A percentile compares a stretch with the other conserved stretches of the same genome.
Evolutionary conservation across 352 stramenopile species (phyloP).

Genomic region (Globisporangium okanoganense): DNA sequence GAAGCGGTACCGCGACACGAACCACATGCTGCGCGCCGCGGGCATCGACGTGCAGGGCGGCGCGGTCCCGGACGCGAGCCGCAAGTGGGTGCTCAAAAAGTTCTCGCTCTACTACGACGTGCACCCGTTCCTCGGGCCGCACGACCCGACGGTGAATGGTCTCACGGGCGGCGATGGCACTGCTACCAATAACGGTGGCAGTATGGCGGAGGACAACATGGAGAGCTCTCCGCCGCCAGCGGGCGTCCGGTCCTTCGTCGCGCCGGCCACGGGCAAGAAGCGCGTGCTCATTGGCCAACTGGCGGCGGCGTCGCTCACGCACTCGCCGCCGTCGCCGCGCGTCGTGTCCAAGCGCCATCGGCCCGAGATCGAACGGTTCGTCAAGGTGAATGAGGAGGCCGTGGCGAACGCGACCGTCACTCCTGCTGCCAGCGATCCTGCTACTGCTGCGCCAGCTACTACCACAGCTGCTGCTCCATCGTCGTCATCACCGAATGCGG

Average conservation of each 20-base stretch:
- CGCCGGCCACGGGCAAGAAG: slow-evolving; percentile 9
- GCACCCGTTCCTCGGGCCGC: slow-evolving; percentile 14
- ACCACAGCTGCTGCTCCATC: neutral
- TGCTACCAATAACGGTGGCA: neutral
- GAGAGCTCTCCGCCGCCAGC: slow-evolving; percentile 8
- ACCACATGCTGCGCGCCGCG: slow-evolving; percentile 6
- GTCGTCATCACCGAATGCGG: neutral
- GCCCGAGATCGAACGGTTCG: slow-evolving; percentile 15
- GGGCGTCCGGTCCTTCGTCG: slow-evolving; percentile 6
- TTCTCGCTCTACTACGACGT: slow-evolving; percentile 21
- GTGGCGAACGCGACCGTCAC: neutral
- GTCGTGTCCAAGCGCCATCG: slow-evolving; percentile 13
- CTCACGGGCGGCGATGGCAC: neutral
- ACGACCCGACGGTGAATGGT: neutral
- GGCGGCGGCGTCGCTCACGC: slow-evolving; percentile 1
- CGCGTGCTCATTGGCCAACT: slow-evolving; percentile 7
- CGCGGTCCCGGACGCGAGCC: neutral
- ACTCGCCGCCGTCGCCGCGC: neutral
- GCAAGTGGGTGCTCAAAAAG: slow-evolving; percentile 13
- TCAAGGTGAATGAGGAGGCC: slow-evolving; percentile 7
- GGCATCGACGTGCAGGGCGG: neutral
- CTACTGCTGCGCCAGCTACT: neutral
- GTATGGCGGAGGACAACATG: neutral
- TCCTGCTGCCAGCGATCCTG: neutral
- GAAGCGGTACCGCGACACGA: slow-evolving; percentile 17